Base-by-base conservation (phyloP, 495 filamentous ascomycete genomes). In the Poronia punctata region DNA sequence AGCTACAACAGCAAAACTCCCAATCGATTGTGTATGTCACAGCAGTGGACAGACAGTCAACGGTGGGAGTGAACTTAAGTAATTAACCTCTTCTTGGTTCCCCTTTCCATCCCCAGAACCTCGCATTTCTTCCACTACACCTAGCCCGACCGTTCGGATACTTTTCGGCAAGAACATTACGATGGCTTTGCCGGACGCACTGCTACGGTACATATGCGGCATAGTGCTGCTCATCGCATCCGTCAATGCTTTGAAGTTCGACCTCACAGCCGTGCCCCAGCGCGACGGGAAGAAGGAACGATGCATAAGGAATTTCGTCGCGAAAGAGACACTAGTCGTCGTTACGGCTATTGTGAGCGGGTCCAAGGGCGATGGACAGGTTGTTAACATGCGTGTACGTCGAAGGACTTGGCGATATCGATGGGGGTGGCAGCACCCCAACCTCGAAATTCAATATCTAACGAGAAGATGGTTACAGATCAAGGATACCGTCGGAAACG, bases 251-350 rank as follows among this genome's bases (percentile, higher is more conserved):
- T 74, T 98, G 42, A 96, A 95, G 66, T 97, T 98, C 74, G 93
- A 98, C 49, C 74, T 98, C 39, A 61, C 76, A 52, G 87, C 92
- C 10, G 68, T 78, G 40, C 72, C 69, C 12, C 67, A 62, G 45
- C 72, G 78, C 56, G 75, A 71, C 61, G 68, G 72, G 53, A 74
- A 78, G 56, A 72, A 77, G 38, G 80, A 86, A 60, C 76, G 93
- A 75, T 98, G 92, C 69, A 87, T 98, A 63, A 80, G 93, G 53
- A 98, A 98, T 67, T 97, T 96, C 60, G 90, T 96, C 40, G 71
- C 80, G 35, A 86, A 81, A 63, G 88, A 95, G 60, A 93, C 90
- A 39, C 71, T 98, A 44, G 92, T 98, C n/a, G 89, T 97, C 5
- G 92, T 98, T n/a, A 97, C 92, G 24, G 84, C 90, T 38, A 95